phyloP scores from a whole-genome alignment of 768 basidiomycete genomes.

The Galerina marginata region DNA sequence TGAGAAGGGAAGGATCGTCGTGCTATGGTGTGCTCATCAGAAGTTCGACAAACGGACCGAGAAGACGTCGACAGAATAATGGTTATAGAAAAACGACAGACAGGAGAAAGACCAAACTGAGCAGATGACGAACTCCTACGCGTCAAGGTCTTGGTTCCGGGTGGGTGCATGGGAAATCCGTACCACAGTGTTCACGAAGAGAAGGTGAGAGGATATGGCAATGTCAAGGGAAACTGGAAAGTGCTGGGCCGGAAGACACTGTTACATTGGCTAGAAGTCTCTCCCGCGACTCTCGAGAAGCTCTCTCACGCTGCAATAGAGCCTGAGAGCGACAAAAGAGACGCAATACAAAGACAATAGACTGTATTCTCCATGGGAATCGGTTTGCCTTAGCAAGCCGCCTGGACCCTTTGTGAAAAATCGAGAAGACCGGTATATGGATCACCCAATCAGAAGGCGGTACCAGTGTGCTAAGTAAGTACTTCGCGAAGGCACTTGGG shows the following conservation, averaged over 20 bases:
- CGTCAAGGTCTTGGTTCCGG: neutral
- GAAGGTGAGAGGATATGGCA: too few species aligned
- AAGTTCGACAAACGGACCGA: neutral
- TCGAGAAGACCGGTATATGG: too few species aligned
- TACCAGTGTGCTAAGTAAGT: too few species aligned
- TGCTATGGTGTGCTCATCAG: neutral
- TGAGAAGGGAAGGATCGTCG: neutral
- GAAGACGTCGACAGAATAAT: neutral
- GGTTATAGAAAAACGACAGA: slow-evolving; percentile 1
- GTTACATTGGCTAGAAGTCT: too few species aligned
- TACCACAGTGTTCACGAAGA: too few species aligned
- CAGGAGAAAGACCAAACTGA: slow-evolving; percentile 1
- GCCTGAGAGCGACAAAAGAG: neutral
- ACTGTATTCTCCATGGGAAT: neutral
- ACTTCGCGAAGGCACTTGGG: too few species aligned
- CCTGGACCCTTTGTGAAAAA: too few species aligned
- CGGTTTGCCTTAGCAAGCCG: neutral
- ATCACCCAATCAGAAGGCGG: too few species aligned
- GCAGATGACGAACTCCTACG: neutral
- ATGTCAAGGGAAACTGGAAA: too few species aligned
- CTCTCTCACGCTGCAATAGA: neutral
- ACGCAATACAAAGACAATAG: neutral
- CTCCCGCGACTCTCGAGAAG: too few species aligned
- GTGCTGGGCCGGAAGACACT: too few species aligned
- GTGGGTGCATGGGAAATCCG: too few species aligned